A percentile compares a stretch with the other conserved stretches of the same genome.
These are phyloP conservation scores for Euclidium syriacum DNA, from an alignment of 345 rosid species.

Conservation along the genomic window DNA sequence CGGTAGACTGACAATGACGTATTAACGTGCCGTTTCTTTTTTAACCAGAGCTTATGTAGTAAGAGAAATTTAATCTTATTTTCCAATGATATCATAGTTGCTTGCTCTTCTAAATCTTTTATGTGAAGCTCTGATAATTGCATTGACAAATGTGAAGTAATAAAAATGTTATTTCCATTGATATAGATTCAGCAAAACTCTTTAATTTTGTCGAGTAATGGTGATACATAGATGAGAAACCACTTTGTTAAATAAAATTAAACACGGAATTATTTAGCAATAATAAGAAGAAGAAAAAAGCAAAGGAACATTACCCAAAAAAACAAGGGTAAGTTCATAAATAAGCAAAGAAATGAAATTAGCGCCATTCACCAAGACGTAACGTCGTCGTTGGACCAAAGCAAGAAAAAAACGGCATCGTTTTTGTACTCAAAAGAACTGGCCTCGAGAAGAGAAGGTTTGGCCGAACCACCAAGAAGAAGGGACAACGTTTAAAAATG, in stretches of 20 bases:
- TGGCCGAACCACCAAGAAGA: slow-evolving; percentile 67
- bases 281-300: neutral
- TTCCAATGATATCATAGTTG: neutral
- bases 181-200: neutral
- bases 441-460: slow-evolving; percentile 58
- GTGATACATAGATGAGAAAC: slow-evolving; percentile 16
- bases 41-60: too few species aligned
- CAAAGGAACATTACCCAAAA: slow-evolving; percentile 21
- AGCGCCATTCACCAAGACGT: neutral
- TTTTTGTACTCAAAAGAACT: slow-evolving; percentile 35
- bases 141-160: neutral
- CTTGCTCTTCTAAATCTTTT: neutral
- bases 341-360: neutral
- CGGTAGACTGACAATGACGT: neutral
- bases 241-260: neutral
- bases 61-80: too few species aligned
- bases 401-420: neutral
- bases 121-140: neutral
- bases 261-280: slow-evolving; percentile 2
- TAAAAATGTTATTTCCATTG: slow-evolving; percentile 4
- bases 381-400: too few species aligned
- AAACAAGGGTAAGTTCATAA: slow-evolving; percentile 26
- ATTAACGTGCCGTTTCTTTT: neutral
- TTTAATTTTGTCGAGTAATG: neutral
- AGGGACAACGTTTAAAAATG: slow-evolving; percentile 57